These are phyloP conservation scores for Nicotiana obtusifolia DNA, from an alignment of 257 asterid genomes.

Conservation along the genomic window DNA sequence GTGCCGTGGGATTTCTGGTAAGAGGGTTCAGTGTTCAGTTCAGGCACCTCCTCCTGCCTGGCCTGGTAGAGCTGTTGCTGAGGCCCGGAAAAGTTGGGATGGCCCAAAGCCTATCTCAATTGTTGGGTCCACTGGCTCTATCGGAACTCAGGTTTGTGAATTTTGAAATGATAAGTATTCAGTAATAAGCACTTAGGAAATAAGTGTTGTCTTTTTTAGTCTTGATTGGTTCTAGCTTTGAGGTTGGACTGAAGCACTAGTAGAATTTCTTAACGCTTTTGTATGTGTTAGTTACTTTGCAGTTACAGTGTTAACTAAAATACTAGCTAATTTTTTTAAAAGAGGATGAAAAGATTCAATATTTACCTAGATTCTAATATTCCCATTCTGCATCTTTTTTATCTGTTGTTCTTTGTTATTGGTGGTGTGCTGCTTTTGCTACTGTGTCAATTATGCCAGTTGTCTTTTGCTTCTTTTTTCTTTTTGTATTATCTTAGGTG, in stretches of 20 bases:
- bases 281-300: background rate
- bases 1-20: slow-evolving; percentile 34
- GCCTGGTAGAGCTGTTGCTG: slow-evolving; percentile 84
- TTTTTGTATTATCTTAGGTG: background rate
- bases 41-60: slow-evolving; percentile 88
- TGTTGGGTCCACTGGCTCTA: slow-evolving; percentile 97
- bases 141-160: slow-evolving; percentile 82
- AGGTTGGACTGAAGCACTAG: background rate
- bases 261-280: background rate
- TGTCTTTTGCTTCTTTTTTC: background rate
- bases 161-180: background rate
- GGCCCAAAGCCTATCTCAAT: slow-evolving; percentile 95
- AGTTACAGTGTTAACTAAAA: background rate
- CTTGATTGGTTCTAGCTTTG: background rate
- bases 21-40: slow-evolving; percentile 61
- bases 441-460: slow-evolving; percentile 10
- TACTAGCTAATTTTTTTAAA: background rate
- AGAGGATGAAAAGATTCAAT: slow-evolving; percentile 4
- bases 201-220: background rate
- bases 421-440: slow-evolving; percentile 5
- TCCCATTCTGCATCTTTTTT: background rate
- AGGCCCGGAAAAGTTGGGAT: slow-evolving; percentile 67
- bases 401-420: background rate
- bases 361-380: background rate
- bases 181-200: background rate